These are phyloP conservation scores for Gymnopilus junonius DNA, from an alignment of 768 basidiomycete species.

Conservation along the genomic window DNA sequence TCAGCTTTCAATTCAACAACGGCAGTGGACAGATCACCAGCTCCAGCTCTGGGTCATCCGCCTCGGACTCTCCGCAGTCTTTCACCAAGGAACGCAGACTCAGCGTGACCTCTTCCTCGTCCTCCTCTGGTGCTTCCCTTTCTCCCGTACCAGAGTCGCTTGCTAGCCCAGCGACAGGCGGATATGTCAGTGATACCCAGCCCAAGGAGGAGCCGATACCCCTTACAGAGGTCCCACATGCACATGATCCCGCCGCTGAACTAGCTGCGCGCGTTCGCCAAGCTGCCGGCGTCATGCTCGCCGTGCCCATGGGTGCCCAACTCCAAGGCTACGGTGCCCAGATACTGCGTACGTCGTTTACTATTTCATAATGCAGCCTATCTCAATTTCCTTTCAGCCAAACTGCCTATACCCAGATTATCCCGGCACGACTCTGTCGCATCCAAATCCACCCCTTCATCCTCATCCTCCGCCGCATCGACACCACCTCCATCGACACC, in stretches of 20 bases:
- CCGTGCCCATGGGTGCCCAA: slow-evolving; percentile 46
- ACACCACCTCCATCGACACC: slow-evolving; percentile 47
- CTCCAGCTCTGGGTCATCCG: slow-evolving; percentile 20
- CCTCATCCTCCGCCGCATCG: slow-evolving; percentile 48
- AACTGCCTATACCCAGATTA: slow-evolving; percentile 44
- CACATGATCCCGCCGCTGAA: slow-evolving; percentile 40
- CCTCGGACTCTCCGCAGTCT: slow-evolving; percentile 28
- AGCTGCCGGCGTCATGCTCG: slow-evolving; percentile 60
- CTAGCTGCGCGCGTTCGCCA: slow-evolving; percentile 55
- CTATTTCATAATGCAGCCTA: no score
- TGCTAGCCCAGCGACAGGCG: slow-evolving; percentile 29
- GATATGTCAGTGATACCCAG: slow-evolving; percentile 29
- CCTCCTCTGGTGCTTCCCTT: slow-evolving; percentile 58
- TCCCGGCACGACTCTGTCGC: slow-evolving; percentile 29
- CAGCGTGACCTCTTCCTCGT: slow-evolving; percentile 58
- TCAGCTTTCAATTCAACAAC: slow-evolving; percentile 40
- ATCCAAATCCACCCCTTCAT: slow-evolving; percentile 32
- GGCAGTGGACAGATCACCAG: not conserved
- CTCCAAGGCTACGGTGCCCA: slow-evolving; percentile 30
- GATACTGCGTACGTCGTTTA: slow-evolving; percentile 24
- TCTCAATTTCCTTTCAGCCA: slow-evolving; percentile 27
- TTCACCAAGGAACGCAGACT: slow-evolving; percentile 43
- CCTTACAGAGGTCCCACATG: slow-evolving; percentile 12
- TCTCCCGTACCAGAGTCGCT: slow-evolving; percentile 51
- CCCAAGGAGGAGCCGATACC: slow-evolving; percentile 22